These are phyloP conservation scores for Naganishia randhawae DNA, from an alignment of 768 basidiomycete genomes.

Conservation along the genomic window DNA sequence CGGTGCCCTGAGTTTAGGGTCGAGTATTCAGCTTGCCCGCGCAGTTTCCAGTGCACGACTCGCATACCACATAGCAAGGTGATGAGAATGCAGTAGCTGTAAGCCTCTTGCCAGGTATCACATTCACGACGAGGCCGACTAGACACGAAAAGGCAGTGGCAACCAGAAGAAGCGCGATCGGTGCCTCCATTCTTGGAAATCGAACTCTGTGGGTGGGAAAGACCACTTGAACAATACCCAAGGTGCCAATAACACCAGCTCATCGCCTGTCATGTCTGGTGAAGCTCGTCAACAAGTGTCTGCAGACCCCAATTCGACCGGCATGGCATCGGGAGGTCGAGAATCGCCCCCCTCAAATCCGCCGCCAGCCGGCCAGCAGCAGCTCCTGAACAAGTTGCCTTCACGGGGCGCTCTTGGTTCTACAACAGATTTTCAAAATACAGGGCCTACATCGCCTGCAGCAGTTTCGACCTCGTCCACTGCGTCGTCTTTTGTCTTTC, in stretches of 20 bases:
- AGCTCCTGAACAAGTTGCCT: background rate
- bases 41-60: too few species aligned
- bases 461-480: background rate
- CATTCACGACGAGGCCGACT: too few species aligned
- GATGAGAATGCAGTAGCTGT: too few species aligned
- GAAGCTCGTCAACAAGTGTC: background rate
- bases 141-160: too few species aligned
- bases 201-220: background rate
- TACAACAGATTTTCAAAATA: background rate
- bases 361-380: background rate
- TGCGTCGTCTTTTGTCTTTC: conserved; percentile 30
- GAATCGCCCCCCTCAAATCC: background rate
- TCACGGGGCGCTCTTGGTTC: background rate
- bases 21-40: too few species aligned
- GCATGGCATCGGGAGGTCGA: background rate
- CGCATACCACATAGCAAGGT: too few species aligned
- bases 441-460: conserved; percentile 13
- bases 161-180: background rate
- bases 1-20: too few species aligned
- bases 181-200: background rate
- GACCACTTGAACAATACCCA: background rate
- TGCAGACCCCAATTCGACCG: background rate
- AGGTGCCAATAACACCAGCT: background rate
- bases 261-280: background rate
- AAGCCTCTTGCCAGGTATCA: too few species aligned